Evolutionary conservation across 257 asterid genomes (phyloP).

Genomic region (Jaltomata sinuosa): DNA sequence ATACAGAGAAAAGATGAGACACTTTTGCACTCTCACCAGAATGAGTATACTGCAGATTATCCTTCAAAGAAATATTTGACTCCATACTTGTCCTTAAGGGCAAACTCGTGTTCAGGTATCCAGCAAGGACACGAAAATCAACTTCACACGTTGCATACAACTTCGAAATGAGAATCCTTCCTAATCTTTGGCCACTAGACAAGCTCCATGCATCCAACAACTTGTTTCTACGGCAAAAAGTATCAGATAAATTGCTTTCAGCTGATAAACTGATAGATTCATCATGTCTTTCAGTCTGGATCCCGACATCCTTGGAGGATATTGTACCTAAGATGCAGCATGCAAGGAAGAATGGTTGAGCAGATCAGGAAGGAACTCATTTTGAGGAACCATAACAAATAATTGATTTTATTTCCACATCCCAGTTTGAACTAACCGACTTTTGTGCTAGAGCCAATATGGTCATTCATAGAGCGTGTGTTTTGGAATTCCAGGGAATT

Average conservation of each 20-base stretch:
- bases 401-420: conserved; percentile 4
- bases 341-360: conserved; percentile 4
- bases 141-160: conserved; percentile 46
- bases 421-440: conserved; percentile 47
- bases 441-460: conserved; percentile 23
- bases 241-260: conserved; percentile 6
- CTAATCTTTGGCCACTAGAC: conserved; percentile 37
- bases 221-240: conserved; percentile 27
- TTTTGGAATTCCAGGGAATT: conserved; percentile 18
- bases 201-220: conserved; percentile 59
- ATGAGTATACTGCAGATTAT: conserved; percentile 15
- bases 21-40: conserved; percentile 50
- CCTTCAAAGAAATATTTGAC: conserved; percentile 17
- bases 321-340: conserved; percentile 19
- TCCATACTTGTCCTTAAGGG: conserved; percentile 8
- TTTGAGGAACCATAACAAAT: conserved; percentile 2
- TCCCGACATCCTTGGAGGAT: conserved; percentile 45
- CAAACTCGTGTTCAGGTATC: conserved; percentile 31
- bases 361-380: neutral
- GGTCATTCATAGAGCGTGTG: conserved; percentile 16
- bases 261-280: conserved; percentile 22
- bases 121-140: conserved; percentile 62
- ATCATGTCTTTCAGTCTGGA: conserved; percentile 40
- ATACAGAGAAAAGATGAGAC: conserved; percentile 44
- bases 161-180: conserved; percentile 46